Base-by-base conservation (phyloP, 352 stramenopile genomes). In the Phytophthora palmivora region DNA sequence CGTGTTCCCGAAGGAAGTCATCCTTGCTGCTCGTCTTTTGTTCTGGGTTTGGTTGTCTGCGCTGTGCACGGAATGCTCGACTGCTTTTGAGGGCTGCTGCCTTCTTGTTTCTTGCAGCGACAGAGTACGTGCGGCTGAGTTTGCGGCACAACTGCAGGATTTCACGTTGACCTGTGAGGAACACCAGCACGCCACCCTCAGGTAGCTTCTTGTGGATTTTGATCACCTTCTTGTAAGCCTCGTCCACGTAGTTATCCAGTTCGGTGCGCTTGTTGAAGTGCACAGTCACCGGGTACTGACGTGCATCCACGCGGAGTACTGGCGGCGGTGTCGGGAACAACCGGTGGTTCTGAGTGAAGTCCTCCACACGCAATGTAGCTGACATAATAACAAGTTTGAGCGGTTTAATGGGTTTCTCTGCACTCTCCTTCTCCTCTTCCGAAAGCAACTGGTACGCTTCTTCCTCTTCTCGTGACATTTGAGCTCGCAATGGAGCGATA, bases 171-270 rank as follows among this genome's bases (percentile, higher is more conserved):
- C 97, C 97, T 5, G 97, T 99, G 0, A 99, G 79, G 63, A 99
- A 99, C 12, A 99, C 94, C 8, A 99, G 84, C 34, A 99, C 93
- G 10, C 95, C 97, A 38, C 97, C 97, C 34, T 92, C 82, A 0
- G 97, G 97, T n/a, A 99, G 80, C 64, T 97, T 98, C 50, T 91
- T 84, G 83, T 99, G 97, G 57, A 99, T 99, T 72, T 98, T 98
- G 18, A 96, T 62, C 30, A 95, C 84, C 70, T 99, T 99, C 53
- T 97, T 96, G 69, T 98, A 98, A 7, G 95, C 94, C 30, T 91
- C 96, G 32, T 88, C 76, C 48, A 98, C 85, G 75, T 99, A 99
- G 72, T 99, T 88, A 36, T 98, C 85, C 49, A 99, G 73, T 61
- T 99, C 97, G 1, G 97, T 99, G 39, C 95, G 87, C 73, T 98